phyloP scores from a whole-genome alignment of 1,284 basidiomycete species.

The Caloboletus firmus region DNA sequence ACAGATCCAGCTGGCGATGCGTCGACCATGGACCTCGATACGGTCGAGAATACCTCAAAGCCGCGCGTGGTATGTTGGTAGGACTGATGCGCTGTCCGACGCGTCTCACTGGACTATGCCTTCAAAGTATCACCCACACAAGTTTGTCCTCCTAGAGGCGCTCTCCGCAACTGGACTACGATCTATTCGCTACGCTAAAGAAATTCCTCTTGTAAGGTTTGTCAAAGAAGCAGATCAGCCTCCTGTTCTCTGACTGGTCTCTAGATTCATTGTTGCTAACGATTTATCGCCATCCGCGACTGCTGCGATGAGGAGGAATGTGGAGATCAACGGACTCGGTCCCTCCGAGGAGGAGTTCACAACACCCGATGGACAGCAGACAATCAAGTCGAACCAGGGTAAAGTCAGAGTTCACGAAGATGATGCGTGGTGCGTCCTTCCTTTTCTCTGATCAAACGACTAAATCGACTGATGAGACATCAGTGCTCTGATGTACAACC shows the following conservation, averaged over 20 bases:
- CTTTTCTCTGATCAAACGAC: not conserved
- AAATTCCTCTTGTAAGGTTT: slow-evolving; percentile 89
- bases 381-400: slow-evolving; percentile 36
- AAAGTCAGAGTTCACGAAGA: slow-evolving; percentile 84
- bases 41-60: slow-evolving; percentile 10
- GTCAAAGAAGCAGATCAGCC: slow-evolving; percentile 3
- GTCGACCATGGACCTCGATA: slow-evolving; percentile 2
- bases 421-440: slow-evolving; percentile 77
- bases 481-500: slow-evolving; percentile 89
- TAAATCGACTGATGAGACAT: not conserved
- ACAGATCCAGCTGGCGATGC: not conserved
- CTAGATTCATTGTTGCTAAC: slow-evolving; percentile 86
- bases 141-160: slow-evolving; percentile 88
- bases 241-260: slow-evolving; percentile 4
- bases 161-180: slow-evolving; percentile 94
- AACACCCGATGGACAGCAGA: slow-evolving; percentile 19
- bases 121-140: slow-evolving; percentile 54
- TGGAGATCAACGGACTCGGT: slow-evolving; percentile 84
- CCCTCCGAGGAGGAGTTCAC: slow-evolving; percentile 31
- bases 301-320: slow-evolving; percentile 85
- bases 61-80: slow-evolving; percentile 24
- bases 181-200: slow-evolving; percentile 96
- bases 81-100: not conserved
- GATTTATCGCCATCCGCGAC: slow-evolving; percentile 86
- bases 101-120: slow-evolving; percentile 6